Evolutionary conservation across 805 yeast species (phyloP).

Genomic region (Wickerhamiella sergipiensis): DNA sequence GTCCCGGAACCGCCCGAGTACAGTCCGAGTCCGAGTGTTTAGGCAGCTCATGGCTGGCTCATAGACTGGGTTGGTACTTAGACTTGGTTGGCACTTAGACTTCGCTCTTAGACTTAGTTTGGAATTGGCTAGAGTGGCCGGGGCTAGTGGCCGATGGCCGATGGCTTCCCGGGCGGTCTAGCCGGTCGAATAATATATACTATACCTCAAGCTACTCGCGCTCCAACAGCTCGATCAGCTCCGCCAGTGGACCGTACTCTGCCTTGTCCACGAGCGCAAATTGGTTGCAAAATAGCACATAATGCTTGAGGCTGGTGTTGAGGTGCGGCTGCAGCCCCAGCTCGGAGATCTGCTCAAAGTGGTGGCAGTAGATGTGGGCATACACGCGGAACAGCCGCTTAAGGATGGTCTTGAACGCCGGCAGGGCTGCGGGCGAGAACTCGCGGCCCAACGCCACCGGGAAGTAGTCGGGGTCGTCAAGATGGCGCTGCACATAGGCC

Average conservation of each 20-base stretch:
- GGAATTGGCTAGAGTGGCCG: no score
- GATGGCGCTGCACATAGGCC: constrained; percentile 88
- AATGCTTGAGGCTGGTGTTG: constrained; percentile 89
- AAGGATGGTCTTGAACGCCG: constrained; percentile 71
- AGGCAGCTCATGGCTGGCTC: no score
- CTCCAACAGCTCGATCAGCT: constrained; percentile 59
- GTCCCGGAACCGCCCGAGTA: neutral
- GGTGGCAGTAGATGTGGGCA: constrained; percentile 97
- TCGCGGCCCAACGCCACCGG: constrained; percentile 88
- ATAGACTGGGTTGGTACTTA: no score
- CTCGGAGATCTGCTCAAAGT: constrained; percentile 88
- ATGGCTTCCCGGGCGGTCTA: no score
- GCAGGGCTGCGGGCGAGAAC: constrained; percentile 72
- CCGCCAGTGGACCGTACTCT: constrained; percentile 88
- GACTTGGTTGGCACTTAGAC: no score
- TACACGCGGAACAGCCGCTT: constrained; percentile 86
- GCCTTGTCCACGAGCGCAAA: constrained; percentile 61
- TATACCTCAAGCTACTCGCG: constrained; percentile 24
- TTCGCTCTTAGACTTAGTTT: no score
- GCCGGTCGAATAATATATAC: no score
- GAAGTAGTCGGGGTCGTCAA: constrained; percentile 81
- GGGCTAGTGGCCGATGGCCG: no score
- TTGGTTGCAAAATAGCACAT: constrained; percentile 74
- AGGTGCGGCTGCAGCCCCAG: constrained; percentile 83
- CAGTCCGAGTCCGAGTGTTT: neutral